Evolutionary conservation across 2,329 filamentous ascomycete species (phyloP).

Genomic region (Curvularia sp.): DNA sequence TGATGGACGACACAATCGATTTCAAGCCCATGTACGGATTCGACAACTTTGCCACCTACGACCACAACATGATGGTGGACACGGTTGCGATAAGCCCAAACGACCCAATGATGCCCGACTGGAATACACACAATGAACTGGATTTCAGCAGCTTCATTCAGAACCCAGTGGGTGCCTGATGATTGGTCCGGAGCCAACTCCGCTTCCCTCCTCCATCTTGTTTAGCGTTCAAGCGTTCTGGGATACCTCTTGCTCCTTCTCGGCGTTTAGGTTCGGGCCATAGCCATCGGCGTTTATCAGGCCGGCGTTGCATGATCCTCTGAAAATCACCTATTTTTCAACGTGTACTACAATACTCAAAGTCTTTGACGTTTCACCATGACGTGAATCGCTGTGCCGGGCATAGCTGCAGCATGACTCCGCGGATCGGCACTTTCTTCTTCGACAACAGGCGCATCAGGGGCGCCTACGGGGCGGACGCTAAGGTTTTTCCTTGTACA

Average conservation of each 20-base stretch:
- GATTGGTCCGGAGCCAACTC: conserved; percentile 26
- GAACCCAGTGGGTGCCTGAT: conserved; percentile 44
- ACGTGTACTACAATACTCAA: conserved; percentile 18
- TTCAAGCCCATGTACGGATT: conserved; percentile 47
- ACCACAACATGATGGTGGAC: conserved; percentile 46
- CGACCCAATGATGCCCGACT: conserved; percentile 46
- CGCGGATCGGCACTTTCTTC: conserved; percentile 10
- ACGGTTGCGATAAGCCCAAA: conserved; percentile 38
- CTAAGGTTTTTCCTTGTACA: conserved; percentile 1
- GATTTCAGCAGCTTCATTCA: conserved; percentile 50
- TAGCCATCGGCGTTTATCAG: conserved; percentile 23
- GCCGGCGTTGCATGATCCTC: conserved; percentile 14
- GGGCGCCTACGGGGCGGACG: background rate
- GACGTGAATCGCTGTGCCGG: conserved; percentile 27
- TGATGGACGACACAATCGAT: conserved; percentile 48
- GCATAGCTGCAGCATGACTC: conserved; percentile 8
- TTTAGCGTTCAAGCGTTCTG: conserved; percentile 48
- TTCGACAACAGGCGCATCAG: background rate
- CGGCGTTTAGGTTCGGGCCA: conserved; percentile 29
- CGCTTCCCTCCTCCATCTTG: conserved; percentile 28
- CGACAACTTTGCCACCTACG: conserved; percentile 42
- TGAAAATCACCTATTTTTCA: conserved; percentile 16
- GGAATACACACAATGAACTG: conserved; percentile 45
- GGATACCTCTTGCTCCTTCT: conserved; percentile 27
- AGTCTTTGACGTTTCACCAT: conserved; percentile 33